Percentiles rank a stretch among this genome's conserved stretches.
Evolutionary conservation across 202 grass and related monocot species (phyloP).

Genomic region (Musa balbisiana): DNA sequence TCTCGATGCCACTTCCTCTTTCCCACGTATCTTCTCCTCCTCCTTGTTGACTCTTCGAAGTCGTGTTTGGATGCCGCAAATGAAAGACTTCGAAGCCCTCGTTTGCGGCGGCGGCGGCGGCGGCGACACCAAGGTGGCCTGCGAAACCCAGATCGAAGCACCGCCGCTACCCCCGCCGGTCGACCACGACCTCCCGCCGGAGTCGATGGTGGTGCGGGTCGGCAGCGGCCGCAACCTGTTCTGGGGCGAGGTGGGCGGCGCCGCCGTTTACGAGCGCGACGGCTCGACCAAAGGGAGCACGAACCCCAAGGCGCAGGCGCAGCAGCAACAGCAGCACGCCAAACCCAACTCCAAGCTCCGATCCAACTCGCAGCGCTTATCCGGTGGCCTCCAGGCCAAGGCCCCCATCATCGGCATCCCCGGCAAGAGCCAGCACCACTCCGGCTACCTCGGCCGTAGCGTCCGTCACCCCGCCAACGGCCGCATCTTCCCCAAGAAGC

Average conservation of each 20-base stretch:
- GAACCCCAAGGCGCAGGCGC: constrained; percentile 61
- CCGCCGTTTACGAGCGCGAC: constrained; percentile 63
- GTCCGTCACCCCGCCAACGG: constrained; percentile 18
- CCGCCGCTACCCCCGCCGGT: too few species aligned
- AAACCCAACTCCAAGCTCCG: background rate
- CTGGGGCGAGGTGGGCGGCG: constrained; percentile 52
- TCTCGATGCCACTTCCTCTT: background rate
- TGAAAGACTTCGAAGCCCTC: background rate
- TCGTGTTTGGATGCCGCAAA: background rate
- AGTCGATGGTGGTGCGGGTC: constrained; percentile 25
- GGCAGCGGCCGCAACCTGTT: constrained; percentile 33
- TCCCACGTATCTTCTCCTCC: background rate
- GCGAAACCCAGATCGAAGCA: background rate
- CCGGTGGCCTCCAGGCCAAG: constrained; percentile 50
- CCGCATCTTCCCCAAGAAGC: too few species aligned
- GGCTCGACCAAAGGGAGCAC: constrained; percentile 81
- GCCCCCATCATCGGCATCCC: constrained; percentile 58
- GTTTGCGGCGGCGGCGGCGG: background rate
- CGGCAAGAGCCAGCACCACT: constrained; percentile 28
- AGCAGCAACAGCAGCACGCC: constrained; percentile 28
- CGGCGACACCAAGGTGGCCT: background rate
- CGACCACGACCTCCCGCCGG: constrained; percentile 36
- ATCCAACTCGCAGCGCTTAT: constrained; percentile 49
- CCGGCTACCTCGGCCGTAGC: constrained; percentile 35
- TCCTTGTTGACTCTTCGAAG: background rate